These are phyloP conservation scores for Trichoderma gracile DNA, from an alignment of 2,329 filamentous ascomycete species.

Conservation along the genomic window DNA sequence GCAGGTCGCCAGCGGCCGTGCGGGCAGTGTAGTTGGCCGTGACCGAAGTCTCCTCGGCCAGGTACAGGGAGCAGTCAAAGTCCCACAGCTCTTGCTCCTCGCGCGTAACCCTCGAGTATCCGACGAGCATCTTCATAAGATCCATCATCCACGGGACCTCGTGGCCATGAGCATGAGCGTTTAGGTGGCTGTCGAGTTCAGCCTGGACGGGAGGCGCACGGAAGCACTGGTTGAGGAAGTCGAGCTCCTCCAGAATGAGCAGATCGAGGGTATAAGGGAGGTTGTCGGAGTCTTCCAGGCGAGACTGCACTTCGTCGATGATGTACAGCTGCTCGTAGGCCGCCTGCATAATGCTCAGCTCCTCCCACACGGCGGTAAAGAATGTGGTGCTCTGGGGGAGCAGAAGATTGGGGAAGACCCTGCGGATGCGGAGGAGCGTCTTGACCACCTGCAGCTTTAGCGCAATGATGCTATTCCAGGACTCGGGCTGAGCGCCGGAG, in stretches of 20 bases:
- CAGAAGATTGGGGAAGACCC: slow-evolving; percentile 78
- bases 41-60: slow-evolving; percentile 92
- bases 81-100: slow-evolving; percentile 97
- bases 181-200: slow-evolving; percentile 81
- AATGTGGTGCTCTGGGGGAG: slow-evolving; percentile 78
- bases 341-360: slow-evolving; percentile 71
- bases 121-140: slow-evolving; percentile 80
- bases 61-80: slow-evolving; percentile 91
- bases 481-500: slow-evolving; percentile 56
- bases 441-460: slow-evolving; percentile 94
- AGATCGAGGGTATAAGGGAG: slow-evolving; percentile 96
- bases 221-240: slow-evolving; percentile 90
- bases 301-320: slow-evolving; percentile 78
- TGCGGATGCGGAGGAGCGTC: slow-evolving; percentile 85
- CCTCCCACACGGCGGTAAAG: slow-evolving; percentile 87
- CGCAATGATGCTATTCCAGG: slow-evolving; percentile 79
- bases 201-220: slow-evolving; percentile 84
- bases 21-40: slow-evolving; percentile 95
- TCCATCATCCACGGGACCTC: slow-evolving; percentile 80
- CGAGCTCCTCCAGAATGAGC: slow-evolving; percentile 87
- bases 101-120: slow-evolving; percentile 84
- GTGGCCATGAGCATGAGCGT: slow-evolving; percentile 57
- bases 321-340: slow-evolving; percentile 85
- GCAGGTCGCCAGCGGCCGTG: slow-evolving; percentile 85
- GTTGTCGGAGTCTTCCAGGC: slow-evolving; percentile 84